Evolutionary conservation across 768 basidiomycete genomes (phyloP).

Genomic region (Leccinum olivaceopallidum): DNA sequence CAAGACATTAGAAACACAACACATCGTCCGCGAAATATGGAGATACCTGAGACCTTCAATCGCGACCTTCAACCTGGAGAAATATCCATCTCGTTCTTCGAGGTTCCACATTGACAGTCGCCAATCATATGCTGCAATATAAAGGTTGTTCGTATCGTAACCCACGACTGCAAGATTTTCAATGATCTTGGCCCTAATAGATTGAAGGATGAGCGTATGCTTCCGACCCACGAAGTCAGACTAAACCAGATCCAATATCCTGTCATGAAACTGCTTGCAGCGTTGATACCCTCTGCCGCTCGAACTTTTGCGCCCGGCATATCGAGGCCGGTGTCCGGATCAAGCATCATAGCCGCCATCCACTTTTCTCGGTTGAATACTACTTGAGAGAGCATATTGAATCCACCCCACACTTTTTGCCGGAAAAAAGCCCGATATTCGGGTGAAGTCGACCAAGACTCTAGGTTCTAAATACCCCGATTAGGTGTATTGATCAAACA

Average conservation of each 20-base stretch:
- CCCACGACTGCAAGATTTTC: constrained; percentile 92
- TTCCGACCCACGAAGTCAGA: neutral
- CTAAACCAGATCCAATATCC: constrained; percentile 93
- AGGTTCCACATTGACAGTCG: constrained; percentile 85
- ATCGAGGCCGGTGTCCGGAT: constrained; percentile 90
- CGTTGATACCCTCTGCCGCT: constrained; percentile 90
- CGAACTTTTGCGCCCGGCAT: constrained; percentile 83
- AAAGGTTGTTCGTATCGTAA: constrained; percentile 89
- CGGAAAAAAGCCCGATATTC: constrained; percentile 89
- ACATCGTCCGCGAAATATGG: neutral
- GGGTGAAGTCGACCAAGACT: constrained; percentile 90
- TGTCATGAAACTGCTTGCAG: constrained; percentile 81
- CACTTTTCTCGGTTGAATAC: constrained; percentile 86
- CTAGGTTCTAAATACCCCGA: constrained; percentile 59
- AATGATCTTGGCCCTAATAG: constrained; percentile 79
- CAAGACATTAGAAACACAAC: neutral
- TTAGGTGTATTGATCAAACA: neutral
- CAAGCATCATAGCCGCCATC: constrained; percentile 89
- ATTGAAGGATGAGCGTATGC: neutral
- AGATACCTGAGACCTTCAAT: constrained; percentile 76
- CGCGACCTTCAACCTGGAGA: constrained; percentile 75
- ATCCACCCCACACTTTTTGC: constrained; percentile 81
- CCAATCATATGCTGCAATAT: constrained; percentile 91
- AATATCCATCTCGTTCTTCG: constrained; percentile 89
- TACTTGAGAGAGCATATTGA: constrained; percentile 81